Percentiles rank a stretch among this genome's conserved stretches.
These are phyloP conservation scores for Pigoraptor vietnamica DNA, from an alignment of 78 protist genomes.

Conservation along the genomic window DNA sequence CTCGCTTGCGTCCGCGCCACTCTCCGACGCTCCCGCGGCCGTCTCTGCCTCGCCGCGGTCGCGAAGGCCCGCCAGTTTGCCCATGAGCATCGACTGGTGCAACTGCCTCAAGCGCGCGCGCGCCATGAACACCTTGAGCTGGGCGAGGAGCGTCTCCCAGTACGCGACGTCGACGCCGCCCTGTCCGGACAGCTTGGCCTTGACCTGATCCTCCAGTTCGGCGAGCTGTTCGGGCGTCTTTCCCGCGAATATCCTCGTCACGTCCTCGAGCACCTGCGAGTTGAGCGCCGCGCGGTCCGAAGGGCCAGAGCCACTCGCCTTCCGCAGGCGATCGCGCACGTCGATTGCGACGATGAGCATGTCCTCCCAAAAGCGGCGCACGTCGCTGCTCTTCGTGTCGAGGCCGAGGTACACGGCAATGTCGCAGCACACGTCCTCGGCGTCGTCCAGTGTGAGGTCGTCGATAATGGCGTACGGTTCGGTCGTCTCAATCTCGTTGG, in stretches of 20 bases:
- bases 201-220: constrained; percentile 32
- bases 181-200: background rate
- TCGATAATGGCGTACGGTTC: constrained; percentile 53
- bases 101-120: constrained; percentile 15
- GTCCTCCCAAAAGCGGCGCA: constrained; percentile 35
- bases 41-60: background rate
- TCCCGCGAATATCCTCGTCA: constrained; percentile 14
- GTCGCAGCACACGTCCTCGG: constrained; percentile 28
- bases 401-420: constrained; percentile 17
- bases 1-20: background rate
- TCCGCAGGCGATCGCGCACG: background rate
- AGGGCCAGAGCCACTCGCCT: background rate
- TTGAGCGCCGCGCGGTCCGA: background rate
- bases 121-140: constrained; percentile 24
- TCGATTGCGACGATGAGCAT: constrained; percentile 33
- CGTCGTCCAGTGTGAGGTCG: constrained; percentile 19
- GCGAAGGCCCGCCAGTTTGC: background rate
- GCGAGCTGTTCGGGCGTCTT: constrained; percentile 57
- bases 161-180: constrained; percentile 67
- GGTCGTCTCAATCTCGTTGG: background rate
- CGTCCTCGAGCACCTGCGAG: background rate
- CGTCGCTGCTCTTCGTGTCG: background rate
- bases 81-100: constrained; percentile 1
- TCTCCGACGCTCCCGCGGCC: background rate
- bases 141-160: constrained; percentile 67